These are phyloP conservation scores for Diaporthe nobilis DNA, from an alignment of 2,329 filamentous ascomycete genomes.

Conservation along the genomic window DNA sequence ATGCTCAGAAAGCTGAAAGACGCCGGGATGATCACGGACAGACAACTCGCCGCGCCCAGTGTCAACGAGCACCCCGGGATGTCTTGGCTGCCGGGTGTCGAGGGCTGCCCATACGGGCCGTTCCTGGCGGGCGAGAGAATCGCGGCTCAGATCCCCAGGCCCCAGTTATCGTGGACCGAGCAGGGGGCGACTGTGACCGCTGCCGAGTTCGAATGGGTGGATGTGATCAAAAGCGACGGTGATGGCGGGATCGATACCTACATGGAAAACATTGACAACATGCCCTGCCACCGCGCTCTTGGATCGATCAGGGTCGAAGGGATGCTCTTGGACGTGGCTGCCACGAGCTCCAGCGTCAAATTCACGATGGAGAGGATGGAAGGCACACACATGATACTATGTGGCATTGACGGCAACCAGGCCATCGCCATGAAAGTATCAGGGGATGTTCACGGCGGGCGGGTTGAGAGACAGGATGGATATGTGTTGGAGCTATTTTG, in stretches of 20 bases:
- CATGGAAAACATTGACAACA: not conserved
- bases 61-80: not conserved
- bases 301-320: not conserved
- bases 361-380: not conserved
- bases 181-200: not conserved
- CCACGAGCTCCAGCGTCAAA: not conserved
- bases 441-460: not conserved
- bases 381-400: not conserved
- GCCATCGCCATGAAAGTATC: conserved; percentile 2
- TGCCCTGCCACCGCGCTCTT: not conserved
- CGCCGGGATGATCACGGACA: conserved; percentile 4
- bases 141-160: not conserved
- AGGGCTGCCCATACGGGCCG: not conserved
- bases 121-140: not conserved
- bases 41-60: not conserved
- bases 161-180: not conserved
- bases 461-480: not conserved
- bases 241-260: not conserved
- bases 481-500: not conserved
- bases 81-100: not conserved
- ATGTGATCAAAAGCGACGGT: not conserved
- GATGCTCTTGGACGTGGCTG: not conserved
- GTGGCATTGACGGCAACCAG: not conserved
- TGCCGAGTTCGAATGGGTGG: not conserved
- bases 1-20: not conserved